Evolutionary conservation across 106 monocot genomes (phyloP).

Genomic region (Dendrobium catenatum): DNA sequence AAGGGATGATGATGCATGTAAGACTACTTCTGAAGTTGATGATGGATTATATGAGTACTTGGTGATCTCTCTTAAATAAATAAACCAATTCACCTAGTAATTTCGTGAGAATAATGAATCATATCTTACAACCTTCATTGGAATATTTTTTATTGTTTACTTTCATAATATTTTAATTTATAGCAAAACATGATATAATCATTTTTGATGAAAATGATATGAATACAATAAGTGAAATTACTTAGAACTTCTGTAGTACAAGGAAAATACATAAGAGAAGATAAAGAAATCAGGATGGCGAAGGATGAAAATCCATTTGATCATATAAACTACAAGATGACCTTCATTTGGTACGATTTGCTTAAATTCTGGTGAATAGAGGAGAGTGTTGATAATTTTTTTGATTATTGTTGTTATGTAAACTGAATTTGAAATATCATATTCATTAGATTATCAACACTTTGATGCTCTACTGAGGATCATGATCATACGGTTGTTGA

Average conservation of each 20-base stretch:
- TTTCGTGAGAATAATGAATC: conserved; percentile 3
- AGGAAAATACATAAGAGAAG: background rate
- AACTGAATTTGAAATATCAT: too few species aligned
- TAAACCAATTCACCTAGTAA: conserved; percentile 15
- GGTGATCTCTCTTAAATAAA: conserved; percentile 7
- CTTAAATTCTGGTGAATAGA: too few species aligned
- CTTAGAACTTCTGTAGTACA: background rate
- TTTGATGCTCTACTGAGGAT: too few species aligned
- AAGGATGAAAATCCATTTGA: background rate
- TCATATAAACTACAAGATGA: background rate
- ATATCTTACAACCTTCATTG: background rate
- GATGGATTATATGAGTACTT: conserved; percentile 8
- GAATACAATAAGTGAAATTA: background rate
- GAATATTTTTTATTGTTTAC: conserved; percentile 6
- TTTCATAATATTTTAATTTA: conserved; percentile 20
- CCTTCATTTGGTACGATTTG: too few species aligned
- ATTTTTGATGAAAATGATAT: background rate
- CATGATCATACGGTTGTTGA: too few species aligned
- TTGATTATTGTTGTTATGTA: too few species aligned
- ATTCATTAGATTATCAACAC: too few species aligned
- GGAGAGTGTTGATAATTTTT: too few species aligned
- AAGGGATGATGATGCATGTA: background rate
- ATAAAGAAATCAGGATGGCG: background rate
- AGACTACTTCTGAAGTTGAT: conserved; percentile 7
- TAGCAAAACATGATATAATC: background rate